These are phyloP conservation scores for Geoglossum glabrum DNA, from an alignment of 495 filamentous ascomycete species.

Conservation along the genomic window DNA sequence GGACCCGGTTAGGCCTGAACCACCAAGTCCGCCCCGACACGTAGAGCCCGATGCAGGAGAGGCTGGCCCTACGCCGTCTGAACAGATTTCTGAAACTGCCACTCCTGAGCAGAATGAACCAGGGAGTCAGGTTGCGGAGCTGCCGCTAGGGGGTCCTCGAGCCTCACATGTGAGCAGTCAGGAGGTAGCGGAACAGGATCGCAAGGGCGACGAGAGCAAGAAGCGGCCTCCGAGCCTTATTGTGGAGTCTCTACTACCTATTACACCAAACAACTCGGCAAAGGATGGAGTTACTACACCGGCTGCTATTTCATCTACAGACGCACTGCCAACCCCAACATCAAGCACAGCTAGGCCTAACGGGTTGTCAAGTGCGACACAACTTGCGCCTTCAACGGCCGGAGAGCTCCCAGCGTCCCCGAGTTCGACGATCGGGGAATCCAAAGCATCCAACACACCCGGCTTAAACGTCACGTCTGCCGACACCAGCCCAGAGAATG, in stretches of 20 bases:
- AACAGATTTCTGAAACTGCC: not conserved
- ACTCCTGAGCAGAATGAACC: not conserved
- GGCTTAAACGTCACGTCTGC: not conserved
- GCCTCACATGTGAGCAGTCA: not conserved
- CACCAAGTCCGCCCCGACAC: not conserved
- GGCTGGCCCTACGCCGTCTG: not conserved
- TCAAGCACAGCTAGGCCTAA: not conserved
- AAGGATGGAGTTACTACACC: not conserved
- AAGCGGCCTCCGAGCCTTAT: not conserved
- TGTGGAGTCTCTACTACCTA: not conserved
- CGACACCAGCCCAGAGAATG: conserved; percentile 4
- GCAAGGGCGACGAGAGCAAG: not conserved
- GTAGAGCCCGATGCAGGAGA: not conserved
- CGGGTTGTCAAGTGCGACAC: not conserved
- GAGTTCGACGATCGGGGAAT: conserved; percentile 21
- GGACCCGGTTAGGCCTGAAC: not conserved
- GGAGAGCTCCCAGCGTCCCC: conserved; percentile 9
- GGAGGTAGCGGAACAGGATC: not conserved
- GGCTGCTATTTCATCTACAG: not conserved
- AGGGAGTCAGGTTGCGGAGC: not conserved
- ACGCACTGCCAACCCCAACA: not conserved
- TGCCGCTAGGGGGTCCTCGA: not conserved
- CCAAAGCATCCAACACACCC: conserved; percentile 20
- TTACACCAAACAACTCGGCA: not conserved
- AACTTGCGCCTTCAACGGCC: not conserved